Conservation (phyloP, 2,329 filamentous ascomycete genomes). For the Metarhizium humberi region DNA sequence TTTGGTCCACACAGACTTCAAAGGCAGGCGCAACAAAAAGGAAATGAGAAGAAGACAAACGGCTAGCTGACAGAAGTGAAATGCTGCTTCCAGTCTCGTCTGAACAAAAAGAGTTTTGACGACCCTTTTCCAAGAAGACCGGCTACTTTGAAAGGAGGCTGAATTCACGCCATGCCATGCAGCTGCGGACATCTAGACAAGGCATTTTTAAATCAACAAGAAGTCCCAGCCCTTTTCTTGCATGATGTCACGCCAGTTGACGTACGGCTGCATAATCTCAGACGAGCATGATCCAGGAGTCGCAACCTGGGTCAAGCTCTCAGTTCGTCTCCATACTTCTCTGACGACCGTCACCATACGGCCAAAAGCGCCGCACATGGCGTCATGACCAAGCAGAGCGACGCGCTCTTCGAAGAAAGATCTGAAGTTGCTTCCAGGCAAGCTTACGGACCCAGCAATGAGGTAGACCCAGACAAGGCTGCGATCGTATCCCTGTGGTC, state of each 20-base stretch:
- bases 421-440: slow-evolving; percentile 66
- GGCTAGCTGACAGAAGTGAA: too few relatives aligned
- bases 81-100: too few relatives aligned
- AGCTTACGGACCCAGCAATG: slow-evolving; percentile 71
- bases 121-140: slow-evolving; percentile 11
- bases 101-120: too few relatives aligned
- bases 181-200: neutral
- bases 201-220: slow-evolving; percentile 61
- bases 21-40: neutral
- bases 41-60: neutral
- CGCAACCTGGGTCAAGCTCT: slow-evolving; percentile 33
- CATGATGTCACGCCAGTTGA: slow-evolving; percentile 96
- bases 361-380: slow-evolving; percentile 76
- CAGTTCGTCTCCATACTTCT: slow-evolving; percentile 79
- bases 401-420: slow-evolving; percentile 68
- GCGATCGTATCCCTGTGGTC: slow-evolving; percentile 76
- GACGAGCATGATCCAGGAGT: slow-evolving; percentile 25
- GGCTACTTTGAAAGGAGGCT: slow-evolving; percentile 20
- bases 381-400: slow-evolving; percentile 64
- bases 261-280: slow-evolving; percentile 46
- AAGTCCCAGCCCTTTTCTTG: slow-evolving; percentile 85
- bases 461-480: slow-evolving; percentile 90
- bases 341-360: slow-evolving; percentile 68
- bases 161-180: neutral
- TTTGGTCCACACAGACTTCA: neutral